Base-by-base conservation (phyloP, 23 red algal species). In the Rhodosorus marinus region DNA sequence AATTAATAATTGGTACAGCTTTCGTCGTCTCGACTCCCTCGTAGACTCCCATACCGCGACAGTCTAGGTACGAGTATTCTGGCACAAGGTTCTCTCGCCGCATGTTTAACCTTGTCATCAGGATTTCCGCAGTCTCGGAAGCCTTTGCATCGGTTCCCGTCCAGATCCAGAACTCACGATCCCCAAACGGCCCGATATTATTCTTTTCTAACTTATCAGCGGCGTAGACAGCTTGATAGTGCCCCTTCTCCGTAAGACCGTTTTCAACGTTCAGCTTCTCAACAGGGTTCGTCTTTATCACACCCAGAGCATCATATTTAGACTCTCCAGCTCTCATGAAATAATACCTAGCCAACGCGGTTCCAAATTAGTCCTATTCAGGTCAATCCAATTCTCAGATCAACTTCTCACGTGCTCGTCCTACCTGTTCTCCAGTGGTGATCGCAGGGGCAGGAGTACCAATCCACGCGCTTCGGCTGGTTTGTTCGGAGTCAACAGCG, bases 301-400 rank as follows among this genome's bases (percentile, higher is more conserved):
- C 52, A 5, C 71, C 43, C 36, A 31, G 52, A 4, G 49, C 38
- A 33, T 47, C 64, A 30, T 67, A 67, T 8, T 58, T 66, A 6
- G 83, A 73, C 43, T 92, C 83, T 29, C 64, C 71, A 14, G 83
- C 83, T 20, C 83, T 74, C 64, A 92, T 62, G 7, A 80, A 64
- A 51, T 47, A 74, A 47, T 92, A 92, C 8, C 25, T 30, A 49
- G n/a, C n/a, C n/a, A n/a, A n/a, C n/a, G n/a, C n/a, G n/a, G n/a
- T n/a, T n/a, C n/a, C n/a, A n/a, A n/a, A n/a, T n/a, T n/a, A n/a
- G n/a, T n/a, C n/a, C n/a, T n/a, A n/a, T n/a, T n/a, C n/a, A n/a
- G n/a, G n/a, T n/a, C n/a, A n/a, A n/a, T n/a, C n/a, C n/a, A n/a
- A n/a, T n/a, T n/a, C n/a, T n/a, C n/a, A n/a, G n/a, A n/a, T n/a